These are phyloP conservation scores for Funneliformis geosporum DNA, from an alignment of 192 early-diverging fungal genomes.

Conservation along the genomic window DNA sequence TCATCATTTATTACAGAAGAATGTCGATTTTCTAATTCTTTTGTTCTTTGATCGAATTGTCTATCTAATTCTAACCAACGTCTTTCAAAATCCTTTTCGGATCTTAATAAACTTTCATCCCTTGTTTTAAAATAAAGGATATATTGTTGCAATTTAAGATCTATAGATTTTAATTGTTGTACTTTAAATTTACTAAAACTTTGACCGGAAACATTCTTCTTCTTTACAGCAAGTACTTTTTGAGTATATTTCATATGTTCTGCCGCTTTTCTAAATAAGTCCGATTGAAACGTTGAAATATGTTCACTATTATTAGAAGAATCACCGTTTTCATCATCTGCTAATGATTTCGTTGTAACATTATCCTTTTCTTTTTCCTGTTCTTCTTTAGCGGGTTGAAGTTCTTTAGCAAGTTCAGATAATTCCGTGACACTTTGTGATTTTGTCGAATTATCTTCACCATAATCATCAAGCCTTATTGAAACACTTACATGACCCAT, in stretches of 20 bases:
- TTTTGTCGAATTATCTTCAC: neutral
- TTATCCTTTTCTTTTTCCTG: neutral
- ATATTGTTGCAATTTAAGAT: slow-evolving; percentile 27
- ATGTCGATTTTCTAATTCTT: slow-evolving; percentile 11
- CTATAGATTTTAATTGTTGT: slow-evolving; percentile 31
- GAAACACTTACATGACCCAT: slow-evolving; percentile 28
- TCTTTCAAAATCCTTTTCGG: slow-evolving; percentile 29
- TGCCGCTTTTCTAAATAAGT: slow-evolving; percentile 30
- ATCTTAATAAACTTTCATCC: slow-evolving; percentile 30
- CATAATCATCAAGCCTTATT: slow-evolving; percentile 31
- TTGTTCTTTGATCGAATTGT: slow-evolving; percentile 17
- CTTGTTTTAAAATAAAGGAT: slow-evolving; percentile 30
- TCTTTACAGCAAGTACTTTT: slow-evolving; percentile 14
- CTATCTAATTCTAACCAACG: slow-evolving; percentile 32
- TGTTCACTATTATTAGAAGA: neutral
- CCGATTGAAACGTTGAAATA: slow-evolving; percentile 13
- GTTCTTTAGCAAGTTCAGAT: neutral
- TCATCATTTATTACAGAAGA: neutral
- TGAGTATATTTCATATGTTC: slow-evolving; percentile 31
- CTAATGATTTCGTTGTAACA: neutral
- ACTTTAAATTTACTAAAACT: slow-evolving; percentile 14
- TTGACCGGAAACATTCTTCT: neutral
- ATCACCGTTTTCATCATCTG: neutral
- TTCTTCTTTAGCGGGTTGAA: neutral
- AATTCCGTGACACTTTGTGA: neutral